Evolutionary conservation across 75 land plant genomes (phyloP).

Genomic region (Cunninghamia lanceolata): DNA sequence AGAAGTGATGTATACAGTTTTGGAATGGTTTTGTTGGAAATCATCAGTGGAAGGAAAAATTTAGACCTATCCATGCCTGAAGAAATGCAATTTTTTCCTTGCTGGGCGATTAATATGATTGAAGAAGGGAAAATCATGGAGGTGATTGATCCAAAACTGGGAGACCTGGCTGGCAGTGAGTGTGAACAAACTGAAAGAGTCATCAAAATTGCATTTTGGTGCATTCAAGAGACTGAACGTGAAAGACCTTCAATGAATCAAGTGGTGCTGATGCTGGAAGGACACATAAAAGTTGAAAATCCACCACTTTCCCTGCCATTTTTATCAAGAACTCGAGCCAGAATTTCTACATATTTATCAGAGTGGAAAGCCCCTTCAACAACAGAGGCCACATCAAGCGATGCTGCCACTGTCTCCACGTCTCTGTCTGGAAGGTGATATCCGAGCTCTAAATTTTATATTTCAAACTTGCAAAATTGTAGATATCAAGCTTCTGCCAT

Average conservation of each 20-base stretch:
- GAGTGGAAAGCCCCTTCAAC: background rate
- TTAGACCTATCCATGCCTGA: slow-evolving; percentile 13
- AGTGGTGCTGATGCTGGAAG: slow-evolving; percentile 26
- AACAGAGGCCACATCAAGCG: background rate
- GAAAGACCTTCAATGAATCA: slow-evolving; percentile 23
- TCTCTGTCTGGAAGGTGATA: slow-evolving; percentile 3
- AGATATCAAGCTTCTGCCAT: background rate
- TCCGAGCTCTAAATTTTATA: background rate
- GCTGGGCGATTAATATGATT: slow-evolving; percentile 3
- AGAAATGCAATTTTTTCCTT: slow-evolving; percentile 17
- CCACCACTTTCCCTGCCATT: slow-evolving; percentile 29
- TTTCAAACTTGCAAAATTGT: background rate
- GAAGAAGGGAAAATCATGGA: slow-evolving; percentile 16
- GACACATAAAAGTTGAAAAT: slow-evolving; percentile 7
- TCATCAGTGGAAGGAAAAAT: slow-evolving; percentile 23
- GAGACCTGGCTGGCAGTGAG: background rate
- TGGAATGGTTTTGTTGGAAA: slow-evolving; percentile 32
- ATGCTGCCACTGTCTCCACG: background rate
- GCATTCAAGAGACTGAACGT: slow-evolving; percentile 20
- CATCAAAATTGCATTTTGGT: slow-evolving; percentile 17
- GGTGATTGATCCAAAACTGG: slow-evolving; percentile 12
- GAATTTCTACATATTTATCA: background rate
- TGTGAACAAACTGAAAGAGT: slow-evolving; percentile 11
- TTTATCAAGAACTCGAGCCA: background rate
- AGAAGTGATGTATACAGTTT: slow-evolving; percentile 42